Evolutionary conservation across 345 rosid species (phyloP).

Genomic region (Eucalyptus virginea): DNA sequence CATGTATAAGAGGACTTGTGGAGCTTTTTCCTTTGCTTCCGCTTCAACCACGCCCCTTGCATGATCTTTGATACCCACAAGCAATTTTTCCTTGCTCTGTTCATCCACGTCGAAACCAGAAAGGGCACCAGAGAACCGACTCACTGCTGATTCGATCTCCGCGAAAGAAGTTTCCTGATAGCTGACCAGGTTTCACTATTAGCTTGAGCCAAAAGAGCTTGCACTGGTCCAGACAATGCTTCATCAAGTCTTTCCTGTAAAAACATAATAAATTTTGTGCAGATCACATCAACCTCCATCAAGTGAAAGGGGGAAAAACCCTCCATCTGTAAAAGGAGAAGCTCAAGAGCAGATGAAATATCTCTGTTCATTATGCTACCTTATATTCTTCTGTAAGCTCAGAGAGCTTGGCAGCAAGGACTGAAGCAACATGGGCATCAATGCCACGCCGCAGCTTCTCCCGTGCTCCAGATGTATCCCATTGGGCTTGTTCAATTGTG

Average conservation of each 20-base stretch:
- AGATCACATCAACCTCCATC: neutral
- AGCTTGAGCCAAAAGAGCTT: slow-evolving; percentile 77
- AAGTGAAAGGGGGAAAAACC: neutral
- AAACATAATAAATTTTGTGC: neutral
- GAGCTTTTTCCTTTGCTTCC: slow-evolving; percentile 78
- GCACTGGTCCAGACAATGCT: slow-evolving; percentile 65
- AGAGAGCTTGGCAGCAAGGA: slow-evolving; percentile 56
- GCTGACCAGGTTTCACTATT: slow-evolving; percentile 73
- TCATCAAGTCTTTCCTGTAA: slow-evolving; percentile 51
- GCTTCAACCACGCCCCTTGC: slow-evolving; percentile 70
- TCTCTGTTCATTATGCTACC: slow-evolving; percentile 21
- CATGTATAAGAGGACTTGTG: slow-evolving; percentile 62
- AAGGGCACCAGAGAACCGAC: slow-evolving; percentile 51
- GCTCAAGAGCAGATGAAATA: neutral
- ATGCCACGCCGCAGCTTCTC: slow-evolving; percentile 70
- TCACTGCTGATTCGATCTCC: slow-evolving; percentile 55
- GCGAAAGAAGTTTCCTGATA: slow-evolving; percentile 57
- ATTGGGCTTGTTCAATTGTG: slow-evolving; percentile 61
- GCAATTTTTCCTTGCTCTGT: slow-evolving; percentile 35
- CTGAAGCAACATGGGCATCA: slow-evolving; percentile 64
- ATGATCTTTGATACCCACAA: slow-evolving; percentile 31
- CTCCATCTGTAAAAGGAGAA: neutral
- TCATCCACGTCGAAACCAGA: slow-evolving; percentile 68
- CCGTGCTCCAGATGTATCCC: slow-evolving; percentile 68
- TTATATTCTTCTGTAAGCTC: slow-evolving; percentile 55